Evolutionary conservation across 2,329 filamentous ascomycete species (phyloP).

Genomic region (Ustulina deusta): DNA sequence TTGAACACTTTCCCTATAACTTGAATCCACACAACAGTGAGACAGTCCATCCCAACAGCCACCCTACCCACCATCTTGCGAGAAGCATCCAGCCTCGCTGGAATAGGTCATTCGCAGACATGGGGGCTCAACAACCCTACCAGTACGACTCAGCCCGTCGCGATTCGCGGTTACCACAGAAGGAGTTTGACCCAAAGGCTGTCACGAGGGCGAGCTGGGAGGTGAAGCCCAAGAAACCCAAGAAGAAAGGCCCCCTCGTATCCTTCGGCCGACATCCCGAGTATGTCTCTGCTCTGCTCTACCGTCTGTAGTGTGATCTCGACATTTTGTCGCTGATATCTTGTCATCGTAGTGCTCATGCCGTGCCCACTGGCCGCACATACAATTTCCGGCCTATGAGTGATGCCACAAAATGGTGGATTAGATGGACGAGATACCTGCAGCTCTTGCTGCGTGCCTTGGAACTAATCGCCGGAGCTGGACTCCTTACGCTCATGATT

Average conservation of each 20-base stretch:
- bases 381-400: slow-evolving; percentile 75
- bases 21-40: slow-evolving; percentile 27
- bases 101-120: slow-evolving; percentile 41
- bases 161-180: slow-evolving; percentile 47
- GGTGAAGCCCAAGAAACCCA: slow-evolving; percentile 70
- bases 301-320: not conserved
- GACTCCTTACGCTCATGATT: slow-evolving; percentile 80
- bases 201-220: slow-evolving; percentile 83
- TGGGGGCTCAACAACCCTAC: slow-evolving; percentile 49
- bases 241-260: slow-evolving; percentile 80
- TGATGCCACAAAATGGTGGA: slow-evolving; percentile 74
- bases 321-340: slow-evolving; percentile 20
- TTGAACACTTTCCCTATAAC: slow-evolving; percentile 14
- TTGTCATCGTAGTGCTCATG: slow-evolving; percentile 63
- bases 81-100: slow-evolving; percentile 39
- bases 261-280: slow-evolving; percentile 90
- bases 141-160: slow-evolving; percentile 48
- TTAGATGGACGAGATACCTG: slow-evolving; percentile 75
- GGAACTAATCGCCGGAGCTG: slow-evolving; percentile 76
- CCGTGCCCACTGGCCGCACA: slow-evolving; percentile 72
- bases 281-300: slow-evolving; percentile 60
- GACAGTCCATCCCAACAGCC: slow-evolving; percentile 31
- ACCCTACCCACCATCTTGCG: slow-evolving; percentile 30
- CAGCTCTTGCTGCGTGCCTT: slow-evolving; percentile 77
- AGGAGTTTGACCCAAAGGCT: slow-evolving; percentile 78